These are phyloP conservation scores for Penicillium paneum DNA, from an alignment of 2,329 filamentous ascomycete genomes.

Conservation along the genomic window DNA sequence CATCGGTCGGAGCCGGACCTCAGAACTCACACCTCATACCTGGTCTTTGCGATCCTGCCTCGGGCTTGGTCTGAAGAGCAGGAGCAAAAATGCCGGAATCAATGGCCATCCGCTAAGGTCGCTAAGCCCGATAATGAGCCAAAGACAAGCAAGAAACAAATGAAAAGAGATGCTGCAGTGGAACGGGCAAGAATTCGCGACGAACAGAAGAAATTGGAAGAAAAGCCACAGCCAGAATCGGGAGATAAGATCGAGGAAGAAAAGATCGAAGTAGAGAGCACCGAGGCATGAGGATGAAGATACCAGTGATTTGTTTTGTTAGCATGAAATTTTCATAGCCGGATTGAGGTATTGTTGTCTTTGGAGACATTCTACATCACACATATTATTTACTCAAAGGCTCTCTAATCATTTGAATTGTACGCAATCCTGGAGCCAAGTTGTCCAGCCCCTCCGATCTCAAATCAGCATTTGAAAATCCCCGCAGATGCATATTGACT, in stretches of 20 bases:
- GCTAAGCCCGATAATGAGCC: conserved; percentile 20
- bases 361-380: neutral
- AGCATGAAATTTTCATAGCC: neutral
- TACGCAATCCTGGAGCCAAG: neutral
- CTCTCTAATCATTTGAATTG: neutral
- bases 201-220: conserved; percentile 12
- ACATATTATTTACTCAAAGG: neutral
- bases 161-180: conserved; percentile 47
- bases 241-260: conserved; percentile 3
- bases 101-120: conserved; percentile 62
- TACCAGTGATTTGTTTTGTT: conserved; percentile 2
- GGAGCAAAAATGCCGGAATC: conserved; percentile 64
- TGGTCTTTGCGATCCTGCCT: conserved; percentile 90
- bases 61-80: conserved; percentile 79
- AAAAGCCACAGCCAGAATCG: conserved; percentile 4
- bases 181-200: conserved; percentile 31
- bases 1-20: conserved; percentile 82
- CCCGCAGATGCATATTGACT: neutral
- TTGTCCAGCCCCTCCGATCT: neutral
- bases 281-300: conserved; percentile 1
- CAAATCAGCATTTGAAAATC: neutral
- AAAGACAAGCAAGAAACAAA: conserved; percentile 40
- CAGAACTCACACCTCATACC: conserved; percentile 95
- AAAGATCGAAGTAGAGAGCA: neutral
- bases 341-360: neutral